phyloP scores from a whole-genome alignment of 306 rosid species.

The Carpinus fangiana region DNA sequence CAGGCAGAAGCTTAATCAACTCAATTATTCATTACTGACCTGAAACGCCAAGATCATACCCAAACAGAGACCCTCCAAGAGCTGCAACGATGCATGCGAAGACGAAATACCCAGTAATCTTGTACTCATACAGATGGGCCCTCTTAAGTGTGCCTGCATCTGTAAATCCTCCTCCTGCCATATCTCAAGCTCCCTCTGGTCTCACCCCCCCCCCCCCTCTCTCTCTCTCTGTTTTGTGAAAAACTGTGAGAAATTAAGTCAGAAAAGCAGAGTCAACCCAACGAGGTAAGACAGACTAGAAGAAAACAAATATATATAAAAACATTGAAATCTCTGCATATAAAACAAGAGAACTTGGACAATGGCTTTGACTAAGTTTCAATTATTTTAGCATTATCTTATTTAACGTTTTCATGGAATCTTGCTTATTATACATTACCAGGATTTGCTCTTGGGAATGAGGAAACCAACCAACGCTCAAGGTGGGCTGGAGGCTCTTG shows the following conservation, averaged over 20 bases:
- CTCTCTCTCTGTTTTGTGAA: background rate
- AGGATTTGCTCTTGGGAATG: background rate
- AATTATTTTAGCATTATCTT: background rate
- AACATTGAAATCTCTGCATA: background rate
- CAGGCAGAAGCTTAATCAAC: background rate
- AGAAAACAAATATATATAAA: background rate
- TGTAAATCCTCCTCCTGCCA: conserved; percentile 72
- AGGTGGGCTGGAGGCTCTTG: no score
- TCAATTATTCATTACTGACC: conserved; percentile 40
- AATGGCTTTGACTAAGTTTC: background rate
- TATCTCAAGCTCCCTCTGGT: conserved; percentile 3
- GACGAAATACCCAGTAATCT: conserved; percentile 60
- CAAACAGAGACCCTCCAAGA: conserved; percentile 87
- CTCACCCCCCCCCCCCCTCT: background rate
- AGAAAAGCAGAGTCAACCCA: conserved; percentile 13
- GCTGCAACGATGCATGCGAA: conserved; percentile 76
- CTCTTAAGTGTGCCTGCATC: conserved; percentile 41
- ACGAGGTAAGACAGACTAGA: background rate
- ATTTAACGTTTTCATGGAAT: background rate
- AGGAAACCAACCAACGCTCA: background rate
- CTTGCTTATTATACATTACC: background rate
- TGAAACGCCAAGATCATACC: conserved; percentile 94
- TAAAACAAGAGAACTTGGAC: conserved; percentile 13
- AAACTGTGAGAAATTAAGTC: background rate
- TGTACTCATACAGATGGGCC: conserved; percentile 73